Percentiles rank a stretch among this genome's conserved stretches.
phyloP scores from a whole-genome alignment of 345 rosid genomes.

The Trapa bicornis region DNA sequence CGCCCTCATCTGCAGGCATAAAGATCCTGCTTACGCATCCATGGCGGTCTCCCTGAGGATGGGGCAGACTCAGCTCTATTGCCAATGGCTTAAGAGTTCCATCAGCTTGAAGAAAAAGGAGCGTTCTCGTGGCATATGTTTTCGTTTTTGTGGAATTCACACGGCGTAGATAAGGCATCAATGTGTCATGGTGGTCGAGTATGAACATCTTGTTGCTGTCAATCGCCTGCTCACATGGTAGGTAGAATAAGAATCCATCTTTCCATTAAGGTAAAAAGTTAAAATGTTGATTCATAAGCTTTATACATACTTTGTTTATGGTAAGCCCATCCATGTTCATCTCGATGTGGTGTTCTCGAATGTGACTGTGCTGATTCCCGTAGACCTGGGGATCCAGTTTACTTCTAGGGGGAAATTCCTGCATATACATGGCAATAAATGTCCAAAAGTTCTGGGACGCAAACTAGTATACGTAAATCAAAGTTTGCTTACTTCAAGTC shows the following conservation, averaged over 20 bases:
- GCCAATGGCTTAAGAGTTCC: slow-evolving; percentile 63
- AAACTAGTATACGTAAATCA: neutral
- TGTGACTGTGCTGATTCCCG: slow-evolving; percentile 48
- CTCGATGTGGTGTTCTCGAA: slow-evolving; percentile 38
- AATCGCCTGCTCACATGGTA: slow-evolving; percentile 32
- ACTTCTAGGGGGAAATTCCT: slow-evolving; percentile 63
- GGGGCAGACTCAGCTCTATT: slow-evolving; percentile 65
- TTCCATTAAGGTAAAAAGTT: neutral
- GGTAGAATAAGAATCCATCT: neutral
- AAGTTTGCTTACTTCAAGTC: neutral
- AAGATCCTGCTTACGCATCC: slow-evolving; percentile 50
- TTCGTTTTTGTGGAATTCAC: slow-evolving; percentile 49
- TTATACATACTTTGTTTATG: slow-evolving; percentile 10
- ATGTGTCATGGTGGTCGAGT: slow-evolving; percentile 61
- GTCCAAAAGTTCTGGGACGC: neutral
- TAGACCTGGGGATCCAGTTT: slow-evolving; percentile 22
- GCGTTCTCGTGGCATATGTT: slow-evolving; percentile 53
- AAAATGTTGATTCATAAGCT: neutral
- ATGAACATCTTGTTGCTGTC: slow-evolving; percentile 45
- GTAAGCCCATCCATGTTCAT: slow-evolving; percentile 34
- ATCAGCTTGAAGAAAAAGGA: slow-evolving; percentile 55
- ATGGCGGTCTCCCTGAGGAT: slow-evolving; percentile 40
- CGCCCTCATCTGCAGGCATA: slow-evolving; percentile 56
- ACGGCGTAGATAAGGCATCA: slow-evolving; percentile 54
- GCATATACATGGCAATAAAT: slow-evolving; percentile 6